Conservation (phyloP, 2,329 filamentous ascomycete genomes). For the Phialophora tarda region DNA sequence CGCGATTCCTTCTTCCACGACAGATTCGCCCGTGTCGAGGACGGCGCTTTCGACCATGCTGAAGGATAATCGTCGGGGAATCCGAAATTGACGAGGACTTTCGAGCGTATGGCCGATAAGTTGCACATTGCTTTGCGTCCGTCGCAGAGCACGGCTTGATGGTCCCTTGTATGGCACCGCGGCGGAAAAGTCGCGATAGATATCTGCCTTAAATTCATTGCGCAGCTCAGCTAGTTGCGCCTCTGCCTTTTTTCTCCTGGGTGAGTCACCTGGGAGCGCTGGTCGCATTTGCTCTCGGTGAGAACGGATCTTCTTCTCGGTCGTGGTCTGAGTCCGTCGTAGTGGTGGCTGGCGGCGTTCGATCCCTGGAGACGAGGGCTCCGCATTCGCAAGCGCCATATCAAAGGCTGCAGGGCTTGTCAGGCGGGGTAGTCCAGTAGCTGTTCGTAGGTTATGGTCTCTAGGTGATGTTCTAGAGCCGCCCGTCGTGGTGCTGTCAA, state of each 20-base stretch:
- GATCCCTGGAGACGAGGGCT: constrained; percentile 19
- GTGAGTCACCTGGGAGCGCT: constrained; percentile 33
- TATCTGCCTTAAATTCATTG: constrained; percentile 33
- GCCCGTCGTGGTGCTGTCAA: constrained; percentile 20
- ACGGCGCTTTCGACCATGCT: constrained; percentile 55
- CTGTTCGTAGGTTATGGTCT: constrained; percentile 24
- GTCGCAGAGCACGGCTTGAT: constrained; percentile 32
- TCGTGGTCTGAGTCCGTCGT: constrained; percentile 15
- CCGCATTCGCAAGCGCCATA: constrained; percentile 26
- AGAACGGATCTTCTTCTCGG: constrained; percentile 26
- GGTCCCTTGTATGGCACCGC: constrained; percentile 33
- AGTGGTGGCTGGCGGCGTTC: constrained; percentile 8
- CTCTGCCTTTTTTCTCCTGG: constrained; percentile 33
- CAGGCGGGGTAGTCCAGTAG: constrained; percentile 15
- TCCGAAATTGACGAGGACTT: constrained; percentile 30
- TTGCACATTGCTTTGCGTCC: constrained; percentile 36
- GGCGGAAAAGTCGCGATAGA: constrained; percentile 35
- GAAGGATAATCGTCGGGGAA: constrained; percentile 54
- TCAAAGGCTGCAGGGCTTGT: constrained; percentile 28
- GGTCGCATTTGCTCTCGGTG: constrained; percentile 35
- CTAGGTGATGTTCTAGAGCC: constrained; percentile 16
- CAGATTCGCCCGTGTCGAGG: constrained; percentile 43
- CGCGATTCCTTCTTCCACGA: constrained; percentile 27
- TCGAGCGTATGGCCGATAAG: constrained; percentile 24
- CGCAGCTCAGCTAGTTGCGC: constrained; percentile 35